phyloP scores from a whole-genome alignment of 2,329 filamentous ascomycete genomes.

The Phoma sp. region DNA sequence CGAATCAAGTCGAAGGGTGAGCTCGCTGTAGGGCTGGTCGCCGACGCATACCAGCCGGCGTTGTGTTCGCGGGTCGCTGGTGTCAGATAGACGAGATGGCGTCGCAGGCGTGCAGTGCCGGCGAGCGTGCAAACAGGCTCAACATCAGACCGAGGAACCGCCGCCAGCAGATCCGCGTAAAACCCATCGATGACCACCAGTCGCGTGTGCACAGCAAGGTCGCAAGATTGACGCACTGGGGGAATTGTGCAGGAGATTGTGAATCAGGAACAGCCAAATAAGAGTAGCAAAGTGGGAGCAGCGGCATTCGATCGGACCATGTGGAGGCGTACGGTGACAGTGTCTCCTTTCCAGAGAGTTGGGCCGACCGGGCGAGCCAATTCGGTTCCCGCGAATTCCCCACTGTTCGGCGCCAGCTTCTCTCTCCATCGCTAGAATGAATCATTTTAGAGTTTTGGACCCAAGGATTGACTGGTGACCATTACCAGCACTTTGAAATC shows the following conservation, averaged over 20 bases:
- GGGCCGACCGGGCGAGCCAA: constrained; percentile 8
- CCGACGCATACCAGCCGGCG: constrained; percentile 22
- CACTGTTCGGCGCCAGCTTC: constrained; percentile 3
- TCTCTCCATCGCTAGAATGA: background rate
- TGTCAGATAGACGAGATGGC: constrained; percentile 14
- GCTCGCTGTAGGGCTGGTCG: constrained; percentile 12
- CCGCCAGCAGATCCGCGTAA: constrained; percentile 5
- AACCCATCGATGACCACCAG: constrained; percentile 4
- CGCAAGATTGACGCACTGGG: constrained; percentile 15
- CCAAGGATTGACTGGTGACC: background rate
- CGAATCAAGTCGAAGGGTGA: background rate
- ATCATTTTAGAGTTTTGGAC: constrained; percentile 12
- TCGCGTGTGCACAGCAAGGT: constrained; percentile 5
- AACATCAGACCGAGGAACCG: constrained; percentile 6
- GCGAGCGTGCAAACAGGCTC: constrained; percentile 2
- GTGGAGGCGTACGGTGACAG: background rate
- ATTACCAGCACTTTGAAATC: background rate
- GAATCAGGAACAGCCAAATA: background rate
- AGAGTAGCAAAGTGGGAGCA: constrained; percentile 11
- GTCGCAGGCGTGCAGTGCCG: constrained; percentile 1
- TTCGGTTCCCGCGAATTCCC: constrained; percentile 2
- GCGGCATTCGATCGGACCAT: constrained; percentile 14
- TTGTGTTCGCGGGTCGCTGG: constrained; percentile 10
- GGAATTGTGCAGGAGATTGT: constrained; percentile 13
- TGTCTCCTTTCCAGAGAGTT: background rate